Conservation (phyloP, 2,329 filamentous ascomycete genomes). For the Beauveria sp. region DNA sequence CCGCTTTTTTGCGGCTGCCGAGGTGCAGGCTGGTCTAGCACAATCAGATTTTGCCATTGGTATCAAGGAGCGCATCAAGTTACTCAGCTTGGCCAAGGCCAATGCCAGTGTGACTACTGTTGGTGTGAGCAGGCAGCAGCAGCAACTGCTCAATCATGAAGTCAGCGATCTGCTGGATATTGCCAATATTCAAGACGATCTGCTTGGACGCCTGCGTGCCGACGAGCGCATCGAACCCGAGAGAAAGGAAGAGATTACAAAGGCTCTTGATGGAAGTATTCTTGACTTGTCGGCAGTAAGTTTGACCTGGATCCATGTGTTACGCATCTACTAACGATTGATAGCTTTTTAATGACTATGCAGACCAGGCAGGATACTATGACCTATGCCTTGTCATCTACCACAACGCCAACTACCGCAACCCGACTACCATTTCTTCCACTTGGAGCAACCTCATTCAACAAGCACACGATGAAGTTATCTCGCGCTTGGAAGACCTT, state of each 20-base stretch:
- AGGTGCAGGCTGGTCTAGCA: conserved; percentile 76
- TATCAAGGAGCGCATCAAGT: conserved; percentile 80
- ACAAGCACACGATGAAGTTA: conserved; percentile 54
- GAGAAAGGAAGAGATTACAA: conserved; percentile 55
- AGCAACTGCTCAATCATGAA: conserved; percentile 78
- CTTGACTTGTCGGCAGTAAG: conserved; percentile 68
- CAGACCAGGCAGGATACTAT: conserved; percentile 85
- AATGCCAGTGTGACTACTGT: conserved; percentile 80
- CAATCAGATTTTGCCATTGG: conserved; percentile 71
- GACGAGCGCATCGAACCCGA: conserved; percentile 63
- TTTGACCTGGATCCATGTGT: conserved; percentile 14
- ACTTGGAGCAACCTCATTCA: conserved; percentile 82
- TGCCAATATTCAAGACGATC: conserved; percentile 89
- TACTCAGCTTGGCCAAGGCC: conserved; percentile 83
- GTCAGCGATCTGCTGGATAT: conserved; percentile 84
- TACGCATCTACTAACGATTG: conserved; percentile 12
- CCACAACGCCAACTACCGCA: conserved; percentile 84
- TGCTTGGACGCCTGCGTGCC: conserved; percentile 67
- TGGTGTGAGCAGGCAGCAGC: conserved; percentile 68
- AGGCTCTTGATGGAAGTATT: conserved; percentile 69
- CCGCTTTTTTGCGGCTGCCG: conserved; percentile 77
- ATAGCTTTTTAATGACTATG: conserved; percentile 87
- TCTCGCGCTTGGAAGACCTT: conserved; percentile 36
- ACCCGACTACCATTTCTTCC: conserved; percentile 70
- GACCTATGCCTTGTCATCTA: conserved; percentile 91